Base-by-base conservation (phyloP, 257 asterid species). In the Ocimum tenuiflorum region DNA sequence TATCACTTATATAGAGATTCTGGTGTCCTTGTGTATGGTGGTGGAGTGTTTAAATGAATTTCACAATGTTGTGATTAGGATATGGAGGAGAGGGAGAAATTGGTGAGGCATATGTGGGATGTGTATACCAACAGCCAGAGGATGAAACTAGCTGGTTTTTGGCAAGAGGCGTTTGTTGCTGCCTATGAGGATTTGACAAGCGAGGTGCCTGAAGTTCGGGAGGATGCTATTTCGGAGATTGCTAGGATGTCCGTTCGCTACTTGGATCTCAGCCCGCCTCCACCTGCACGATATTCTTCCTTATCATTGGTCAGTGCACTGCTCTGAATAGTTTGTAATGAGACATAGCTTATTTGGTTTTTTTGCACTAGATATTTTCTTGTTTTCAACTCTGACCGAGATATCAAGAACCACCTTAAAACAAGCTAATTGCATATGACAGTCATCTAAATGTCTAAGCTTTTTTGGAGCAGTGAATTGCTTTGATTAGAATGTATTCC, bases 21-120 rank as follows among this genome's bases (percentile, higher is more conserved):
- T 43, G 49, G 19, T 1, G 3, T 41, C 3, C 15, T 12, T 41
- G 14, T 11, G 19, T 43, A 14, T 43, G 51, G 41, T 24, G 41
- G 35, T 27, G 65, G 68, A 50, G 78, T 49, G 70, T 49, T 27
- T 49, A 22, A 33, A 33, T 7, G 54, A n/a, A 7, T 41, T 54
- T 23, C 50, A 6, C 24, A 3, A 45, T 66, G 22, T 45, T 60
- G 50, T 73, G 11, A 11, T 65, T 72, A 91, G 98, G 94, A 85
- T 83, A 69, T 91, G 86, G 98, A 91, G 85, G 98, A 91, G 79
- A 88, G 98, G 75, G 95, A 86, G 90, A 85, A 82, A 71, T 41
- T 86, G 83, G 98, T 88, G 87, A 83, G 79, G 79, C 94, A 85
- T 61, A 86, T 88, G 95, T 91, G 98, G 98, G 94, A 88, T 77